phyloP scores from a whole-genome alignment of 2,329 filamentous ascomycete species.

The Hypoxylon sp. region DNA sequence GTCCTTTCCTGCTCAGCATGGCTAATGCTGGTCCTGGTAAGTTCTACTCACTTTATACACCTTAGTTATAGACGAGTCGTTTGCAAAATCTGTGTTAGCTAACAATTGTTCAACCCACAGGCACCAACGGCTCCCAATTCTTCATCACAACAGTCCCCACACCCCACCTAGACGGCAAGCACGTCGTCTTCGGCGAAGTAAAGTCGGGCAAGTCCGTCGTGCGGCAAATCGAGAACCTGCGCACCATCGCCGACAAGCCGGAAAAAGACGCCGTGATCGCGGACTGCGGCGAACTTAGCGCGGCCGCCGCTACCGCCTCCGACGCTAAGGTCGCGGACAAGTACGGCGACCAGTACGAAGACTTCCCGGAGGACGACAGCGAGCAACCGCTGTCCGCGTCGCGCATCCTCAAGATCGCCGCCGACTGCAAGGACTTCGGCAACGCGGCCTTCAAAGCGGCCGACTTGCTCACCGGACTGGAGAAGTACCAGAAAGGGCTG shows the following conservation, averaged over 20 bases:
- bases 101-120: slow-evolving; percentile 56
- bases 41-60: slow-evolving; percentile 48
- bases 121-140: slow-evolving; percentile 97
- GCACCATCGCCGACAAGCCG: slow-evolving; percentile 84
- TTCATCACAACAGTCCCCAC: slow-evolving; percentile 97
- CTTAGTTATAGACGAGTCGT: neutral
- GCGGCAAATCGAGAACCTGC: slow-evolving; percentile 88
- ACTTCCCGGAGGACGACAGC: slow-evolving; percentile 89
- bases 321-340: slow-evolving; percentile 79
- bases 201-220: slow-evolving; percentile 92
- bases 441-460: slow-evolving; percentile 91
- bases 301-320: slow-evolving; percentile 75
- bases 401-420: slow-evolving; percentile 81
- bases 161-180: slow-evolving; percentile 93
- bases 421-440: slow-evolving; percentile 89
- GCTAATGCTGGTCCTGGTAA: slow-evolving; percentile 93
- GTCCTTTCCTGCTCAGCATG: slow-evolving; percentile 95
- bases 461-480: slow-evolving; percentile 77
- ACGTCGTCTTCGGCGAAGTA: slow-evolving; percentile 97
- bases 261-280: slow-evolving; percentile 77
- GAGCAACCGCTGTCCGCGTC: slow-evolving; percentile 72
- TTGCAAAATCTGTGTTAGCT: neutral
- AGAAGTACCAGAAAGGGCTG: slow-evolving; percentile 91
- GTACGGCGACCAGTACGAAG: slow-evolving; percentile 92
- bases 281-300: slow-evolving; percentile 88